A percentile compares a stretch with the other conserved stretches of the same genome.
Conservation (phyloP, 2,329 filamentous ascomycete genomes). For the Colletotrichum cordylinicola region DNA sequence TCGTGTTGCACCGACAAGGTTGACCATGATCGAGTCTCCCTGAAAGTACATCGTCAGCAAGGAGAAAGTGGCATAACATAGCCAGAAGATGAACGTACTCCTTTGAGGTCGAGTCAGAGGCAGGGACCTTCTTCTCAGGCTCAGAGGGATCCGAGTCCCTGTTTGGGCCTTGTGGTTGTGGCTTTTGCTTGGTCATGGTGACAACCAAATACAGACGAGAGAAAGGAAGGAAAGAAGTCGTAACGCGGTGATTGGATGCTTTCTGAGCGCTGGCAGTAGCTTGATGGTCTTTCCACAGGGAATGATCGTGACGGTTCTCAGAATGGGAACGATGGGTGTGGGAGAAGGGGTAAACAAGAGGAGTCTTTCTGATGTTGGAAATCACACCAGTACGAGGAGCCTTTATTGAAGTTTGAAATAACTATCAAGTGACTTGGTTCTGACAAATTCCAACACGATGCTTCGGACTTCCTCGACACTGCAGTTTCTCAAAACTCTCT, state of each 20-base stretch:
- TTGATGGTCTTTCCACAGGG: fast-evolving
- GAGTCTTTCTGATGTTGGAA: background rate
- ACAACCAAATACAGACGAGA: background rate
- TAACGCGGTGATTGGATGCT: background rate
- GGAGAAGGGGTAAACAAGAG: background rate
- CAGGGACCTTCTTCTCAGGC: background rate
- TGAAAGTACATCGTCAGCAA: background rate
- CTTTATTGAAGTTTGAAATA: background rate
- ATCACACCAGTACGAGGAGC: background rate
- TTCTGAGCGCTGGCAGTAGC: background rate
- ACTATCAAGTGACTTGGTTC: background rate
- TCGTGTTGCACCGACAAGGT: background rate
- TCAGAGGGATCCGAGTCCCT: background rate
- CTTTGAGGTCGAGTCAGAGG: background rate
- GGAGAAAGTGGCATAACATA: background rate
- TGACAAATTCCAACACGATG: background rate
- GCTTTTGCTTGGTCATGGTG: background rate
- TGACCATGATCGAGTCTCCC: background rate
- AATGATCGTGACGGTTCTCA: background rate
- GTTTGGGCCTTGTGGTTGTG: background rate
- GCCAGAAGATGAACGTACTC: background rate
- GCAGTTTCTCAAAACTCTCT: background rate
- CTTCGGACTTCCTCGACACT: background rate
- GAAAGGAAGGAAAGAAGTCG: background rate
- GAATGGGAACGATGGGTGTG: background rate